Conservation (phyloP, 2,329 filamentous ascomycete species). For the Aspergillus melleus region DNA sequence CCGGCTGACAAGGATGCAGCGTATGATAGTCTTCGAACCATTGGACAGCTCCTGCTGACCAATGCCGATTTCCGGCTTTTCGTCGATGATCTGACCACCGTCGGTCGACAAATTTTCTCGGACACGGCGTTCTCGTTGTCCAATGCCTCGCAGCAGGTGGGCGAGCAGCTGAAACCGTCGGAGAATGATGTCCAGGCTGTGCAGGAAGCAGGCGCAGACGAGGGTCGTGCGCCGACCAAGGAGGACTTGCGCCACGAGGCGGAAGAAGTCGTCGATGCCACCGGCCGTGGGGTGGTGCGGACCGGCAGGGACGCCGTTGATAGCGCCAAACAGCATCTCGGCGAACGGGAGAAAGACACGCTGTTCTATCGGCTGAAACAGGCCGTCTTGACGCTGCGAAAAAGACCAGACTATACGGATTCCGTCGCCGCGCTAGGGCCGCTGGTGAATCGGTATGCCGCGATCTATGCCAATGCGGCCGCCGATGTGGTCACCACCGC, state of each 20-base stretch:
- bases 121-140: constrained; percentile 82
- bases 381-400: constrained; percentile 70
- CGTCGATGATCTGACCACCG: constrained; percentile 73
- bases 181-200: constrained; percentile 58
- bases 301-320: constrained; percentile 60
- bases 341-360: constrained; percentile 70
- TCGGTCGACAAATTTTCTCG: constrained; percentile 80
- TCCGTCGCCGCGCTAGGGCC: constrained; percentile 78
- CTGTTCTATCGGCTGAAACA: constrained; percentile 74
- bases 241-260: constrained; percentile 64
- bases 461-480: constrained; percentile 72
- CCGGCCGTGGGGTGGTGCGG: constrained; percentile 37
- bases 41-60: constrained; percentile 79
- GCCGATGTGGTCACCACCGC: constrained; percentile 66
- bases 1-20: constrained; percentile 47
- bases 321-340: constrained; percentile 72
- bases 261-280: constrained; percentile 50
- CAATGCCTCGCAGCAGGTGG: constrained; percentile 71
- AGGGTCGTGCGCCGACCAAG: constrained; percentile 53
- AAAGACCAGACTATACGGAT: constrained; percentile 78
- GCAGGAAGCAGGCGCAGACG: constrained; percentile 44
- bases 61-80: constrained; percentile 91
- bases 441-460: constrained; percentile 75
- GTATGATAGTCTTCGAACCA: constrained; percentile 78
- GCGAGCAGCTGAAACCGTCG: constrained; percentile 70